Conservation (phyloP, 2,329 filamentous ascomycete genomes). For the Hymenoscyphus scutula region DNA sequence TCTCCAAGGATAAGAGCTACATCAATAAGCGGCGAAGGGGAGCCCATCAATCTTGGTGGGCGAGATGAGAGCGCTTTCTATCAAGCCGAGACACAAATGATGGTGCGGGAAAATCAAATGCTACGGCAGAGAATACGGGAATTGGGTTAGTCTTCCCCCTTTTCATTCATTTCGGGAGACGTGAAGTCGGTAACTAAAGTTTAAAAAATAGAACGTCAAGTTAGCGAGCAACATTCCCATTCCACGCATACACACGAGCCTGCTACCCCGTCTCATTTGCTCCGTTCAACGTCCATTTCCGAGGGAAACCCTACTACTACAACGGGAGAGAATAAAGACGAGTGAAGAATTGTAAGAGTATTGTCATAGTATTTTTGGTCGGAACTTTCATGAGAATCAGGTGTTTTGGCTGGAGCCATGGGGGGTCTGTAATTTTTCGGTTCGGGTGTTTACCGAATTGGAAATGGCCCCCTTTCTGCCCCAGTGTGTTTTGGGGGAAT, state of each 20-base stretch:
- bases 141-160: slow-evolving; percentile 55
- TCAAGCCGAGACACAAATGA: slow-evolving; percentile 76
- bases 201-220: slow-evolving; percentile 32
- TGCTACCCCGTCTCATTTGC: slow-evolving; percentile 32
- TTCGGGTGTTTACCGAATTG: not conserved
- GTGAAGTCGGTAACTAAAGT: too few species aligned
- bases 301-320: slow-evolving; percentile 21
- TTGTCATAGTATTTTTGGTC: not conserved
- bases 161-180: too few species aligned
- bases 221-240: slow-evolving; percentile 31
- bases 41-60: slow-evolving; percentile 58
- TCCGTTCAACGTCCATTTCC: slow-evolving; percentile 34
- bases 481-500: too few species aligned
- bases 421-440: not conserved
- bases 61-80: slow-evolving; percentile 77
- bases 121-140: slow-evolving; percentile 71
- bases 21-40: slow-evolving; percentile 59
- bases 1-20: slow-evolving; percentile 56
- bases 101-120: slow-evolving; percentile 81
- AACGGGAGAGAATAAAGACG: slow-evolving; percentile 1
- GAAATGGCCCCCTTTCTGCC: not conserved
- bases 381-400: not conserved
- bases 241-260: slow-evolving; percentile 35
- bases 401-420: not conserved
- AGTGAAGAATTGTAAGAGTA: not conserved